phyloP scores from a whole-genome alignment of 2,329 filamentous ascomycete genomes.

The Ambrosiella cleistominuta region DNA sequence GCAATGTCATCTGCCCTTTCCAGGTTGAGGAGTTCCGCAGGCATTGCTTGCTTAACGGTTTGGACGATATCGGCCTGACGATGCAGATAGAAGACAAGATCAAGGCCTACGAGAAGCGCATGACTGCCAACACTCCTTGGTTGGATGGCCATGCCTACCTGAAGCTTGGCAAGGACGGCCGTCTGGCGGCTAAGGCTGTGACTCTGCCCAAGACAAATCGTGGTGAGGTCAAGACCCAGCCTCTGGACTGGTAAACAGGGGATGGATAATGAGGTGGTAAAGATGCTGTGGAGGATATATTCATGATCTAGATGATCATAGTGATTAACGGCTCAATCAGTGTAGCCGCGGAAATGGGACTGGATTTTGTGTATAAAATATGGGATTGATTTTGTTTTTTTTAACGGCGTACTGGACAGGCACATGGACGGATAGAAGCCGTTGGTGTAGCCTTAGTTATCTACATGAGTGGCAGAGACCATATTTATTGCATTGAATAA shows the following conservation, averaged over 20 bases:
- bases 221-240: conserved; percentile 67
- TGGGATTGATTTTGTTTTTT: neutral
- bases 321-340: neutral
- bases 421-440: neutral
- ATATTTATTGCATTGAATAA: neutral
- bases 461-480: neutral
- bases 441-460: neutral
- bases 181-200: conserved; percentile 38
- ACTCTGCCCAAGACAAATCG: conserved; percentile 78
- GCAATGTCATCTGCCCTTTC: conserved; percentile 59
- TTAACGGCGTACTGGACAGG: neutral
- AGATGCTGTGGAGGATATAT: no score
- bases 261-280: neutral
- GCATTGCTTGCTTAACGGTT: conserved; percentile 81
- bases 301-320: neutral
- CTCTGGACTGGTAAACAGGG: conserved; percentile 66
- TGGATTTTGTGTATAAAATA: neutral
- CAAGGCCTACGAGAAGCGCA: conserved; percentile 58
- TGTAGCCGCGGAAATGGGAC: neutral
- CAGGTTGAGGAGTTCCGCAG: conserved; percentile 88
- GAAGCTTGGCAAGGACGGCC: conserved; percentile 36
- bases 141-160: conserved; percentile 76
- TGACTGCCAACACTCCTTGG: conserved; percentile 71
- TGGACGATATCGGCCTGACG: conserved; percentile 90
- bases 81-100: conserved; percentile 90